phyloP scores from a whole-genome alignment of 2,329 filamentous ascomycete species.

The Neofusicoccum cordaticola region DNA sequence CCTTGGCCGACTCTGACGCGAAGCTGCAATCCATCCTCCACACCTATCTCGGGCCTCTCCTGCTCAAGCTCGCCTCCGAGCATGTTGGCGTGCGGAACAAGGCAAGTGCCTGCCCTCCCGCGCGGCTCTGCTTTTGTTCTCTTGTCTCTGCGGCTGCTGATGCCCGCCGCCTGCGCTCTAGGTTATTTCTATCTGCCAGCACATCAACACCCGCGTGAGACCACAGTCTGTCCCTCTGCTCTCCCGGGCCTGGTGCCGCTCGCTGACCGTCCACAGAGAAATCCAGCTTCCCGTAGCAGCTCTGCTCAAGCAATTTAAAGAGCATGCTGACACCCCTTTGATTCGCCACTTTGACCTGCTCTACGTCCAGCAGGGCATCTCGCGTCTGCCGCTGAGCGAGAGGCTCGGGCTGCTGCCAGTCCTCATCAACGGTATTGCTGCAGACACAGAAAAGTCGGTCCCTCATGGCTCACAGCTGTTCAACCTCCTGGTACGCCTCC shows the following conservation, averaged over 20 bases:
- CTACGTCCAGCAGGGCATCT: conserved; percentile 82
- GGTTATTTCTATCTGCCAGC: conserved; percentile 68
- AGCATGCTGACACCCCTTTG: conserved; percentile 63
- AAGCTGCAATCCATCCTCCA: conserved; percentile 77
- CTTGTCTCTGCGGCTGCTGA: conserved; percentile 28
- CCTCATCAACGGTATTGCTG: conserved; percentile 64
- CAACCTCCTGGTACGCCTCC: conserved; percentile 74
- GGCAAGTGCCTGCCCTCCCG: conserved; percentile 40
- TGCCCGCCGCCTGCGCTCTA: conserved; percentile 29
- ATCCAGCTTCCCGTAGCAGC: conserved; percentile 81
- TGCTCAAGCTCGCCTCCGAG: conserved; percentile 83
- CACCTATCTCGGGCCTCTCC: conserved; percentile 74
- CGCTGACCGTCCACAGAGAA: conserved; percentile 34
- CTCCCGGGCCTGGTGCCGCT: background rate
- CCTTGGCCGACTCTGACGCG: conserved; percentile 75
- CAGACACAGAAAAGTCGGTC: conserved; percentile 54
- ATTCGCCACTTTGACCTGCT: conserved; percentile 85
- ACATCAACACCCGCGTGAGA: conserved; percentile 65
- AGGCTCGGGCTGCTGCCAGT: conserved; percentile 71
- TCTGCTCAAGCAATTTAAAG: conserved; percentile 86
- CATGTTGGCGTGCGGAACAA: conserved; percentile 78
- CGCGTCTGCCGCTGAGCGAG: conserved; percentile 58
- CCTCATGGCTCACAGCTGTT: conserved; percentile 67
- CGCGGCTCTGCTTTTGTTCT: background rate
- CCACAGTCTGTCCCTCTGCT: conserved; percentile 42